phyloP scores from a whole-genome alignment of 164 flowering plant genomes.

The Umbilicus rupestris region DNA sequence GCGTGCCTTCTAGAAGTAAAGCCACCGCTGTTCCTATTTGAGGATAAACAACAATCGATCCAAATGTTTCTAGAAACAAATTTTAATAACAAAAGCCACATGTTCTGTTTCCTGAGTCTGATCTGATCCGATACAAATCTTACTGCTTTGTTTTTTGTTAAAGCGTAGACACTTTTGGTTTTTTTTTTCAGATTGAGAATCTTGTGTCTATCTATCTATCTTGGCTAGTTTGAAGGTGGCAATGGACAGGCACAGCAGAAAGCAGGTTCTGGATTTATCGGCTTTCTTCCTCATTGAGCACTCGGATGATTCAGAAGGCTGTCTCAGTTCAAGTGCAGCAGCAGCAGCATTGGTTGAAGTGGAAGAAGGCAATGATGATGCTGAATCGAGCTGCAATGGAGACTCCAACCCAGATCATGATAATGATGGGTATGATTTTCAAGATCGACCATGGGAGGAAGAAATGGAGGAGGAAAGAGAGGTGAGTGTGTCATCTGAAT shows the following conservation, averaged over 20 bases:
- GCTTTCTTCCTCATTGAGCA: slow-evolving; percentile 33
- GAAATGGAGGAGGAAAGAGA: slow-evolving; percentile 16
- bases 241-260: slow-evolving; percentile 8
- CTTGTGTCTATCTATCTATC: no score
- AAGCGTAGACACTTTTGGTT: no score
- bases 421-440: neutral
- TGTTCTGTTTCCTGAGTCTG: no score
- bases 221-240: no score
- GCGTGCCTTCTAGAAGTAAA: neutral
- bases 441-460: slow-evolving; percentile 12
- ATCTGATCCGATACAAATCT: no score
- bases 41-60: neutral
- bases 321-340: no score
- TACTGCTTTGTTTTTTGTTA: neutral
- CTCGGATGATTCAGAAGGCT: slow-evolving; percentile 39
- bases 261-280: slow-evolving; percentile 20
- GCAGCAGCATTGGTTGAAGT: slow-evolving; percentile 8
- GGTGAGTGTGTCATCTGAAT: neutral
- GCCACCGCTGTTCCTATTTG: neutral
- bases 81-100: neutral
- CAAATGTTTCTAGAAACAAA: slow-evolving; percentile 4
- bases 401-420: slow-evolving; percentile 1
- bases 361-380: slow-evolving; percentile 27
- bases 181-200: neutral
- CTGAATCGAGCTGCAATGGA: slow-evolving; percentile 37